These are phyloP conservation scores for Galerina marginata DNA, from an alignment of 768 basidiomycete species.

Conservation along the genomic window DNA sequence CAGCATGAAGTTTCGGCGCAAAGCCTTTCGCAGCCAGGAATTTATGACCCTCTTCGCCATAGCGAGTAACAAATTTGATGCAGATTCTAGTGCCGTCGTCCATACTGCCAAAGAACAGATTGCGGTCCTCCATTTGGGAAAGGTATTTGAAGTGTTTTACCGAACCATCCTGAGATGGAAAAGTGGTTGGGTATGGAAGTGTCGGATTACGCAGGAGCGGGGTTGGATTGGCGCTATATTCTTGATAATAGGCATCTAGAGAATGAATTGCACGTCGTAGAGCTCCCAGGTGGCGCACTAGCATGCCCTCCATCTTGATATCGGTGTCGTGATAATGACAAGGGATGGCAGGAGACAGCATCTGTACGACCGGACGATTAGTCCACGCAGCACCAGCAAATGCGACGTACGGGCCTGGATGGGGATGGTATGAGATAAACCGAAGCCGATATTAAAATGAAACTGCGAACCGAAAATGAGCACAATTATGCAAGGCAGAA, in stretches of 20 bases:
- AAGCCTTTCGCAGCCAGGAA: conserved; percentile 20
- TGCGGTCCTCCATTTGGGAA: conserved; percentile 9
- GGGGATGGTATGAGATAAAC: not conserved
- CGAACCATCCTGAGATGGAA: conserved; percentile 15
- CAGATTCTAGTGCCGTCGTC: conserved; percentile 21
- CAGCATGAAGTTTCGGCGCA: conserved; percentile 32
- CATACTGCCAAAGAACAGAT: conserved; percentile 25
- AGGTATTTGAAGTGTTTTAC: conserved; percentile 23
- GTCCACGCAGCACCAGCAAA: conserved; percentile 33
- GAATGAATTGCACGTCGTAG: conserved; percentile 26
- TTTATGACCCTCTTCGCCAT: conserved; percentile 32
- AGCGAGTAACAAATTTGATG: conserved; percentile 35
- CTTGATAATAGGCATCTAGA: conserved; percentile 30
- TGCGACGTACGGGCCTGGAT: conserved; percentile 29
- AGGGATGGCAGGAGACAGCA: conserved; percentile 29
- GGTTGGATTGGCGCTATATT: conserved; percentile 10
- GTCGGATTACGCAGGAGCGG: conserved; percentile 6
- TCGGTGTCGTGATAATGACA: conserved; percentile 29
- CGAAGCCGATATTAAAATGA: not conserved
- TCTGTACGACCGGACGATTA: conserved; percentile 23
- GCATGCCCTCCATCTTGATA: conserved; percentile 6
- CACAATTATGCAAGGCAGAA: conserved; percentile 33
- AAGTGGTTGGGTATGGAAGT: conserved; percentile 19
- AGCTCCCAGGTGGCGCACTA: conserved; percentile 30
- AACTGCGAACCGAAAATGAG: conserved; percentile 26